These are phyloP conservation scores for Populus nigra DNA, from an alignment of 345 rosid genomes.

Conservation along the genomic window DNA sequence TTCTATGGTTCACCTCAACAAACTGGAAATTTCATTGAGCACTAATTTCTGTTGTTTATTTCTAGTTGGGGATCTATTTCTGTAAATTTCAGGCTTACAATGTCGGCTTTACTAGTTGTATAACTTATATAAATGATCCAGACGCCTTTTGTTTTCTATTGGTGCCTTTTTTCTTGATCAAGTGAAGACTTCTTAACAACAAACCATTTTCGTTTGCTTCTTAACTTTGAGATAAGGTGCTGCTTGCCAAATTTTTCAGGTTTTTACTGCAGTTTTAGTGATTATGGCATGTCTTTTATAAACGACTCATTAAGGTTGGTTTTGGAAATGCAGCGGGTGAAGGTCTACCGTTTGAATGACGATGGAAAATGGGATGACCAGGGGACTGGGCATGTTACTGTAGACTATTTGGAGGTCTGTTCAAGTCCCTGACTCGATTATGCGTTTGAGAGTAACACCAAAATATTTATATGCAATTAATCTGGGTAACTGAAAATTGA, in stretches of 20 bases:
- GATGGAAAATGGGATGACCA: conserved; percentile 96
- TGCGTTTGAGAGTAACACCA: neutral
- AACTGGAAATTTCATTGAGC: too few relatives aligned
- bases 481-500: neutral
- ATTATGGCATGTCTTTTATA: neutral
- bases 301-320: neutral
- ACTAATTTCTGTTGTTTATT: too few relatives aligned
- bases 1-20: too few relatives aligned
- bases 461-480: neutral
- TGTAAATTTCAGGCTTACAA: neutral
- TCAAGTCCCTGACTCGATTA: conserved; percentile 4
- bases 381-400: conserved; percentile 82
- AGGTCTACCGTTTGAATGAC: conserved; percentile 66
- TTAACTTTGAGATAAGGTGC: neutral
- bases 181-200: neutral
- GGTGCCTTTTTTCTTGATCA: neutral
- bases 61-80: neutral
- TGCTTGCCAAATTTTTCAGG: neutral
- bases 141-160: neutral
- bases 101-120: neutral
- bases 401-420: conserved; percentile 85
- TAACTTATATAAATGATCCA: neutral
- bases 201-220: neutral
- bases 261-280: neutral
- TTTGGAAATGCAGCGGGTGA: conserved; percentile 64